These are phyloP conservation scores for Tricholoma bakamatsutake DNA, from an alignment of 768 basidiomycete species.

Conservation along the genomic window DNA sequence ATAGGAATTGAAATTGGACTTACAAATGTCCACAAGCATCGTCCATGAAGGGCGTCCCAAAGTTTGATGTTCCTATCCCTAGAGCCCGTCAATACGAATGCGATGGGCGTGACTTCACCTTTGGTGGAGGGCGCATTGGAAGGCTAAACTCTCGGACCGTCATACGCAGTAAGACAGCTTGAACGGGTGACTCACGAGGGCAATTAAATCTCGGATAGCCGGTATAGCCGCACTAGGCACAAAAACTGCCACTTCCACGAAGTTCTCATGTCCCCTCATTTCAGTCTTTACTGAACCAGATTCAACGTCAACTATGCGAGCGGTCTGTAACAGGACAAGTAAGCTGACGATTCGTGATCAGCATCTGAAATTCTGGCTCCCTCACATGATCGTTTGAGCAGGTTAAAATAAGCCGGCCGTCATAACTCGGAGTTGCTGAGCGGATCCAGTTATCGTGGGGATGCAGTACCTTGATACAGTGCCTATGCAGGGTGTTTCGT, in stretches of 20 bases:
- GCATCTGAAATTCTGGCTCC: neutral
- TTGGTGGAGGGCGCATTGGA: constrained; percentile 1
- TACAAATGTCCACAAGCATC: constrained; percentile 55
- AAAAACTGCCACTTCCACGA: constrained; percentile 62
- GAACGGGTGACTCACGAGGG: constrained; percentile 14
- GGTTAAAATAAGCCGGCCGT: constrained; percentile 53
- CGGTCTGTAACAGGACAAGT: constrained; percentile 41
- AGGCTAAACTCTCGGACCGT: constrained; percentile 1
- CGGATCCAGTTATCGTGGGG: constrained; percentile 71
- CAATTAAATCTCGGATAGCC: constrained; percentile 56
- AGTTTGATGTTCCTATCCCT: constrained; percentile 71
- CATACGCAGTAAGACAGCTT: neutral
- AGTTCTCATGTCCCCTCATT: constrained; percentile 68
- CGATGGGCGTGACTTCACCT: constrained; percentile 12
- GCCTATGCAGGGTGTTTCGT: constrained; percentile 28
- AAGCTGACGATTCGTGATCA: neutral
- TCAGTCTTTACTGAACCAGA: constrained; percentile 60
- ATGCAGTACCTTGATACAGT: constrained; percentile 56
- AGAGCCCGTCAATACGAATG: constrained; percentile 62
- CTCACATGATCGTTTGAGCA: constrained; percentile 66
- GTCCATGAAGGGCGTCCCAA: constrained; percentile 66
- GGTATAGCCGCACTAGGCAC: constrained; percentile 53
- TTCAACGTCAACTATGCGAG: constrained; percentile 52
- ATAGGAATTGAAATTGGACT: constrained; percentile 10
- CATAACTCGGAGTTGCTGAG: constrained; percentile 36